A percentile compares a stretch with the other conserved stretches of the same genome.
These are phyloP conservation scores for Agastache rugosa DNA, from an alignment of 257 asterid species.

Conservation along the genomic window DNA sequence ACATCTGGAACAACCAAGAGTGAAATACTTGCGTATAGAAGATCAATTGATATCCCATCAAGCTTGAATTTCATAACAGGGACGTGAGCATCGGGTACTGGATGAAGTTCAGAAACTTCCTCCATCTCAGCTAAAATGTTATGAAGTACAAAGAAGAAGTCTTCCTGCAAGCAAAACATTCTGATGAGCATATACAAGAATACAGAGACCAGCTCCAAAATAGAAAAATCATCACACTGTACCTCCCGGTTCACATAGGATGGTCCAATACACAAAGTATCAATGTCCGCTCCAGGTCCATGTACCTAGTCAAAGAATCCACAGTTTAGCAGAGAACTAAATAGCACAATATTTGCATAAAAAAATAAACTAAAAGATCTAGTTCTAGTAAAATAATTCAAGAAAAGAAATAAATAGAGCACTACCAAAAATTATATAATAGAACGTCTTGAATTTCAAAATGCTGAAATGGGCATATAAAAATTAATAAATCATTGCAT, in stretches of 20 bases:
- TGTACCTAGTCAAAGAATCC: slow-evolving; percentile 52
- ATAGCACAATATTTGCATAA: slow-evolving; percentile 16
- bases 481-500: not conserved
- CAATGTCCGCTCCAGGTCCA: slow-evolving; percentile 81
- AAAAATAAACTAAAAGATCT: not conserved
- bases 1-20: slow-evolving; percentile 91
- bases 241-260: slow-evolving; percentile 70
- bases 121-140: slow-evolving; percentile 72
- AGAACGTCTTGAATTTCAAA: not conserved
- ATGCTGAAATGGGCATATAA: not conserved
- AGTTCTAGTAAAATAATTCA: too few relatives aligned
- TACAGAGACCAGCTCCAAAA: slow-evolving; percentile 5
- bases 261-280: slow-evolving; percentile 75
- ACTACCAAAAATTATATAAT: not conserved
- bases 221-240: slow-evolving; percentile 6
- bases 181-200: slow-evolving; percentile 20
- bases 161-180: slow-evolving; percentile 57
- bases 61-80: slow-evolving; percentile 96
- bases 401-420: not conserved
- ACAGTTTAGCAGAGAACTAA: not conserved
- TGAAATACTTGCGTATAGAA: slow-evolving; percentile 90
- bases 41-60: slow-evolving; percentile 96
- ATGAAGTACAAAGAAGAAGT: slow-evolving; percentile 81
- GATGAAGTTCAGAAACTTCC: slow-evolving; percentile 89
- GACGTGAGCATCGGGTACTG: slow-evolving; percentile 98